These are phyloP conservation scores for Choiromyces venosus DNA, from an alignment of 495 filamentous ascomycete genomes.

Conservation along the genomic window DNA sequence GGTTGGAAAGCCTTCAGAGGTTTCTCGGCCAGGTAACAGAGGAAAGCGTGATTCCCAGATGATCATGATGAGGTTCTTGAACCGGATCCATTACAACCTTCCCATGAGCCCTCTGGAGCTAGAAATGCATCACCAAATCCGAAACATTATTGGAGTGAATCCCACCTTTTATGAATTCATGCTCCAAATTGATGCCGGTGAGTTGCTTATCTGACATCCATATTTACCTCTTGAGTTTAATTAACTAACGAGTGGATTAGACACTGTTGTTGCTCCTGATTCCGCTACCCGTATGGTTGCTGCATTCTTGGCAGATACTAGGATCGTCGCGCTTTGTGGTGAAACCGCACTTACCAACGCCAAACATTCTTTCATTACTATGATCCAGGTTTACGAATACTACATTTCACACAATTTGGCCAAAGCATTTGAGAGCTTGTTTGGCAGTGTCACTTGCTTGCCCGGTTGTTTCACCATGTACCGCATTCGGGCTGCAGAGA, in stretches of 20 bases:
- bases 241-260: constrained; percentile 39
- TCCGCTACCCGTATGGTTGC: constrained; percentile 89
- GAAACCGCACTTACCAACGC: constrained; percentile 91
- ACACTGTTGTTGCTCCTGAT: constrained; percentile 88
- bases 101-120: constrained; percentile 95
- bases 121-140: constrained; percentile 98
- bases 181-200: constrained; percentile 80
- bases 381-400: constrained; percentile 99
- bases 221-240: not conserved
- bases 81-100: constrained; percentile 92
- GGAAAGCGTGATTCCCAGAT: constrained; percentile 99
- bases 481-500: constrained; percentile 86
- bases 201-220: not conserved
- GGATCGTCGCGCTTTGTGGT: constrained; percentile 86
- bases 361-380: constrained; percentile 86
- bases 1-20: constrained; percentile 93
- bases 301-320: constrained; percentile 82
- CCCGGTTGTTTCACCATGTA: constrained; percentile 96
- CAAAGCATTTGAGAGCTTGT: constrained; percentile 98
- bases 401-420: constrained; percentile 97
- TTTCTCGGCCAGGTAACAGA: constrained; percentile 92
- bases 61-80: constrained; percentile 95
- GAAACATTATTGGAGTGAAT: constrained; percentile 98
- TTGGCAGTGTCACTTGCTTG: constrained; percentile 94
- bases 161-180: constrained; percentile 98